A percentile compares a stretch with the other conserved stretches of the same genome.
Evolutionary conservation across 2,329 filamentous ascomycete species (phyloP).

Genomic region (Paecilomyces fulvus): DNA sequence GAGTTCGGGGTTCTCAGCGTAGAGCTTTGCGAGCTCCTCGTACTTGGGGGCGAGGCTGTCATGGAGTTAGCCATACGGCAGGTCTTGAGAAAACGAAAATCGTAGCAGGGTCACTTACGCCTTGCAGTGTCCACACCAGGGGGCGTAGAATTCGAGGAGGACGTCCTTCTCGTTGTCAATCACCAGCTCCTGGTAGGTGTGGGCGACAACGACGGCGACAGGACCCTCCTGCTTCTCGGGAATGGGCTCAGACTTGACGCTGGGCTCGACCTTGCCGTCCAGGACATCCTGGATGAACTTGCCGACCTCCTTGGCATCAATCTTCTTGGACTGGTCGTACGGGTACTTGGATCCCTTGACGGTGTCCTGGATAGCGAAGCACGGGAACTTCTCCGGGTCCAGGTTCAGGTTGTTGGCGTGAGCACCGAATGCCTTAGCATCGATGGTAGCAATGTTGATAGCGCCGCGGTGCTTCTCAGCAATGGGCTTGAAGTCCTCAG

Average conservation of each 20-base stretch:
- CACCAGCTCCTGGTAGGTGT: conserved; percentile 87
- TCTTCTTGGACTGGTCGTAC: conserved; percentile 73
- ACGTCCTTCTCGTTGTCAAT: conserved; percentile 95
- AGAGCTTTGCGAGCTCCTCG: conserved; percentile 54
- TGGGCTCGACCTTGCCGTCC: conserved; percentile 82
- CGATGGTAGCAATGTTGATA: conserved; percentile 97
- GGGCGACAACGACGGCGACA: conserved; percentile 81
- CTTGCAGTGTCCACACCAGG: conserved; percentile 68
- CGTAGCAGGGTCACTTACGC: conserved; percentile 35
- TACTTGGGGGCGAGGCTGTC: conserved; percentile 56
- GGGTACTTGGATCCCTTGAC: conserved; percentile 97
- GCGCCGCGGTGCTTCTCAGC: conserved; percentile 88
- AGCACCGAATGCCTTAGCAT: conserved; percentile 86
- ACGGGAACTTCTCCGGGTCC: conserved; percentile 87
- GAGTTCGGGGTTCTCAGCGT: conserved; percentile 41
- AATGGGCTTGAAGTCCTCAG: conserved; percentile 70
- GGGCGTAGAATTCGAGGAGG: conserved; percentile 95
- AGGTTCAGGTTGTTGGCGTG: conserved; percentile 97
- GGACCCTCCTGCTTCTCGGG: conserved; percentile 88
- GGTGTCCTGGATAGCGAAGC: conserved; percentile 95
- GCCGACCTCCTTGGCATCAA: conserved; percentile 64
- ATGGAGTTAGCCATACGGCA: background rate
- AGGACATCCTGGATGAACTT: conserved; percentile 80
- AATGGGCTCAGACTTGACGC: conserved; percentile 96
- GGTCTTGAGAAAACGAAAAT: background rate